phyloP scores from a whole-genome alignment of 192 early-diverging fungal species.

The Coemansia sp. region DNA sequence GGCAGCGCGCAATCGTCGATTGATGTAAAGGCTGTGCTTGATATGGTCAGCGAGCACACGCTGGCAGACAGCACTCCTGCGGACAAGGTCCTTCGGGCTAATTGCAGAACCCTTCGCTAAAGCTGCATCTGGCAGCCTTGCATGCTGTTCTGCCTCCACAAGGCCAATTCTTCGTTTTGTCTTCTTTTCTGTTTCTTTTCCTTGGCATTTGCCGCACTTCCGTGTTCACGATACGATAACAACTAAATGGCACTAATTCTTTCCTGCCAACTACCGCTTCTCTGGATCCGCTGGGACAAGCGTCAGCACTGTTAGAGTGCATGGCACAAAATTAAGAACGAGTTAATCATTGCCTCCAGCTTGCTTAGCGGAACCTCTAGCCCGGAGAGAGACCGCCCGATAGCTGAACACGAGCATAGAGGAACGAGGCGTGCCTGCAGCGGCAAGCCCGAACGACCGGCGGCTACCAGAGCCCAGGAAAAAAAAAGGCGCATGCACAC shows the following conservation, averaged over 20 bases:
- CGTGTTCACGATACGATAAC: background rate
- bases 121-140: background rate
- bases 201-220: background rate
- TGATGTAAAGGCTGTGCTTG: conserved; percentile 64
- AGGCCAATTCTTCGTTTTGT: background rate
- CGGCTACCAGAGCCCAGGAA: background rate
- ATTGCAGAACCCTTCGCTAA: conserved; percentile 48
- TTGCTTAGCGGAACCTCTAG: background rate
- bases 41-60: conserved; percentile 25
- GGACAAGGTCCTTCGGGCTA: conserved; percentile 42
- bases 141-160: too few species aligned
- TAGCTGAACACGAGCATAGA: background rate
- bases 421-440: background rate
- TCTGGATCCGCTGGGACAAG: background rate
- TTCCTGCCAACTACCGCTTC: background rate
- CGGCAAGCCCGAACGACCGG: background rate
- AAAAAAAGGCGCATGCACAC: background rate
- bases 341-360: background rate
- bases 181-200: background rate
- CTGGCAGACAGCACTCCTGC: conserved; percentile 41
- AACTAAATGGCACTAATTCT: background rate
- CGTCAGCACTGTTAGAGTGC: background rate
- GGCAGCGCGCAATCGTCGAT: conserved; percentile 77
- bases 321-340: background rate
- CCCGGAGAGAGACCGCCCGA: background rate